Evolutionary conservation across 208 protist species (phyloP).

Genomic region (Trypanosoma avium): DNA sequence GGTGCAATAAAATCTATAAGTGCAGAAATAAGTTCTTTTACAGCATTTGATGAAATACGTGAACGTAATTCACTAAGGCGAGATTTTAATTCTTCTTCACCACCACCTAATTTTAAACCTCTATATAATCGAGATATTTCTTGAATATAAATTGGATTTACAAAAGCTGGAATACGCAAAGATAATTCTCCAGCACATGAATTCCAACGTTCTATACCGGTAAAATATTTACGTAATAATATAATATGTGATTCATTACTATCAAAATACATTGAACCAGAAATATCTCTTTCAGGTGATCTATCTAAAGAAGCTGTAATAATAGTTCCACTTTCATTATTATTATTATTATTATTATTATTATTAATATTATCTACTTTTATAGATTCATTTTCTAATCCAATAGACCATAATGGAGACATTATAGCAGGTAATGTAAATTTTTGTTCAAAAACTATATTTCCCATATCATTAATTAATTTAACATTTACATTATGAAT

Average conservation of each 20-base stretch:
- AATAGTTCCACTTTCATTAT: slow-evolving; percentile 15
- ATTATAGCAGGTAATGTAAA: slow-evolving; percentile 57
- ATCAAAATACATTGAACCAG: slow-evolving; percentile 54
- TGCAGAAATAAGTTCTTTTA: slow-evolving; percentile 54
- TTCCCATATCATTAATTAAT: slow-evolving; percentile 51
- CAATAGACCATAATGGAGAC: slow-evolving; percentile 50
- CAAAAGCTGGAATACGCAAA: slow-evolving; percentile 55
- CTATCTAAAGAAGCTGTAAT: slow-evolving; percentile 58
- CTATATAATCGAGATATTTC: slow-evolving; percentile 43
- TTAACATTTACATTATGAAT: slow-evolving; percentile 57
- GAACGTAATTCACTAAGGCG: slow-evolving; percentile 42
- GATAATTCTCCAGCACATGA: slow-evolving; percentile 46
- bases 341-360: not conserved
- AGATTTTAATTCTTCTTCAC: slow-evolving; percentile 40
- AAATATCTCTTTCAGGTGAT: slow-evolving; percentile 39
- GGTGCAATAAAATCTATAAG: slow-evolving; percentile 34
- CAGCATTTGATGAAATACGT: slow-evolving; percentile 34
- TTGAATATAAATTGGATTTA: slow-evolving; percentile 43
- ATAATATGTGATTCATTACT: slow-evolving; percentile 53
- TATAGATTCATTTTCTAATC: slow-evolving; percentile 58
- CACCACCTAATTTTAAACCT: slow-evolving; percentile 4
- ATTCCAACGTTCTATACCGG: slow-evolving; percentile 33
- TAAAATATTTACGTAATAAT: slow-evolving; percentile 61
- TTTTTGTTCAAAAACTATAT: slow-evolving; percentile 73
- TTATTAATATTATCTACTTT: slow-evolving; percentile 43